Evolutionary conservation across 768 basidiomycete species (phyloP).

Genomic region (Cyathus striatus): DNA sequence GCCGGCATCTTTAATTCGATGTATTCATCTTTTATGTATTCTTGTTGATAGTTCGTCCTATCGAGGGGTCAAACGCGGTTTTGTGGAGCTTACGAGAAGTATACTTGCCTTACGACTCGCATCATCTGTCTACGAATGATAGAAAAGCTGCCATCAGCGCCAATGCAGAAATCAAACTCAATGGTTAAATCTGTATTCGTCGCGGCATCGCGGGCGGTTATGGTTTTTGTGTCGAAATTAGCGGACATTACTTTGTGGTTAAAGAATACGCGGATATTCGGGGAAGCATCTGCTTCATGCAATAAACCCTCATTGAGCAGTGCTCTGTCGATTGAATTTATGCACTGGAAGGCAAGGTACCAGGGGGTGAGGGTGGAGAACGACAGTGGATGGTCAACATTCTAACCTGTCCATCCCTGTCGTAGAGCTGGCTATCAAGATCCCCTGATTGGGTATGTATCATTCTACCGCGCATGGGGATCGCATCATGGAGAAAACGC

Average conservation of each 20-base stretch:
- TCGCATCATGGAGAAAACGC: constrained; percentile 70
- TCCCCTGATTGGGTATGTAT: constrained; percentile 76
- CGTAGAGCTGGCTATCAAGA: constrained; percentile 82
- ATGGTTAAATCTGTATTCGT: constrained; percentile 38
- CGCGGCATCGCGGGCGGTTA: constrained; percentile 45
- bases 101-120: constrained; percentile 80
- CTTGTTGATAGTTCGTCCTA: constrained; percentile 94
- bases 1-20: constrained; percentile 95
- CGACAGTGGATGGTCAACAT: background rate
- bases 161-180: constrained; percentile 77
- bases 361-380: constrained; percentile 14
- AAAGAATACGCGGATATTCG: constrained; percentile 70
- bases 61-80: constrained; percentile 10
- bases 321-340: constrained; percentile 89
- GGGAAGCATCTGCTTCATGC: constrained; percentile 59
- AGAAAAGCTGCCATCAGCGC: constrained; percentile 93
- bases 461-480: constrained; percentile 96
- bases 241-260: constrained; percentile 72
- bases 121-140: constrained; percentile 91
- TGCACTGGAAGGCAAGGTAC: constrained; percentile 54
- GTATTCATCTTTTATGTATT: constrained; percentile 95
- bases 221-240: constrained; percentile 65
- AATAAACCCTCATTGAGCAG: constrained; percentile 85
- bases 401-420: constrained; percentile 81
- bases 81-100: constrained; percentile 16